phyloP scores from a whole-genome alignment of 2,329 filamentous ascomycete genomes.

The Coniochaeta ligniaria region DNA sequence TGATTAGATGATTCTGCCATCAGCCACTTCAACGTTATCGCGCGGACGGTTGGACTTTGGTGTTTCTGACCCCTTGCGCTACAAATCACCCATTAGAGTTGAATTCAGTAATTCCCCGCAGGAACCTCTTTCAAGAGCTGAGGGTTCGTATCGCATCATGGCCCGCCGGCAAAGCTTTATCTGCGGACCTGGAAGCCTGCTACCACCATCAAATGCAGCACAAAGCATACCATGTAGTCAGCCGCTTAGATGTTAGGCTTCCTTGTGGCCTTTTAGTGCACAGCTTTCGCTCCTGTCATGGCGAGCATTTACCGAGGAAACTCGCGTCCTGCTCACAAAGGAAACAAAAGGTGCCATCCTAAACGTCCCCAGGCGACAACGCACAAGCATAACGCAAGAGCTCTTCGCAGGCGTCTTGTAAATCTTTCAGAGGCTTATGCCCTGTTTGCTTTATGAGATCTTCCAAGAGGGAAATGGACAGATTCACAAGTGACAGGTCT shows the following conservation, averaged over 20 bases:
- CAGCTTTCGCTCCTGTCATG: neutral
- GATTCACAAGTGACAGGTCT: slow-evolving; percentile 12
- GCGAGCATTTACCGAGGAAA: neutral
- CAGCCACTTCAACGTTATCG: neutral
- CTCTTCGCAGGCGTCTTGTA: slow-evolving; percentile 5
- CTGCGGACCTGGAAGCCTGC: neutral
- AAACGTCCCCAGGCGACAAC: neutral
- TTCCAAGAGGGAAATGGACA: slow-evolving; percentile 2
- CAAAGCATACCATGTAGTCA: neutral
- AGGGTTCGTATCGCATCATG: neutral
- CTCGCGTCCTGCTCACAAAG: neutral
- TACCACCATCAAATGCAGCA: neutral
- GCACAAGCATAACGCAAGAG: slow-evolving; percentile 1
- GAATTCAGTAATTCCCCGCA: neutral
- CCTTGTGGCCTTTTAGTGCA: neutral
- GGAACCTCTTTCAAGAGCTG: neutral
- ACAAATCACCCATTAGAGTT: neutral
- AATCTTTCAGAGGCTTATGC: slow-evolving; percentile 3
- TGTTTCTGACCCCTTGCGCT: neutral
- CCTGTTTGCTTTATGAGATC: slow-evolving; percentile 3
- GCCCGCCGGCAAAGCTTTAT: neutral
- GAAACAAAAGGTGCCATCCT: neutral
- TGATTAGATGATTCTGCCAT: neutral
- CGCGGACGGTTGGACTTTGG: neutral
- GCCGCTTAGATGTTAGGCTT: neutral